A percentile compares a stretch with the other conserved stretches of the same genome.
Evolutionary conservation across 208 protist species (phyloP).

Genomic region (Leishmania martiniquensis): DNA sequence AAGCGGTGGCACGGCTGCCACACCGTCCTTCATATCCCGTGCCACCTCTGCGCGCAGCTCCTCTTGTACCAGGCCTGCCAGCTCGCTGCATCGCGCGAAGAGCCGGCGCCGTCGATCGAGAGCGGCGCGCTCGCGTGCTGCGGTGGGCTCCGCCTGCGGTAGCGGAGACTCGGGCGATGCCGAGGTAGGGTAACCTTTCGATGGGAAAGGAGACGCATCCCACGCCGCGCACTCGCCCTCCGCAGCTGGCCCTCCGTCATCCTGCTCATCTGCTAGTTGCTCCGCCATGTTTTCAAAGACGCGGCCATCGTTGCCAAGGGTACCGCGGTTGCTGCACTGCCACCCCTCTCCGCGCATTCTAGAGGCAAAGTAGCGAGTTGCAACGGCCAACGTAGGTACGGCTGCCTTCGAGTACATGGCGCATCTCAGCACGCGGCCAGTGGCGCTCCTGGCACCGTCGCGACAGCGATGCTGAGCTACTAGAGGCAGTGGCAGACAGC

Average conservation of each 20-base stretch:
- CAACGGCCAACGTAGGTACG: neutral
- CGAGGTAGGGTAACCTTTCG: neutral
- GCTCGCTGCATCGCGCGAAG: slow-evolving; percentile 10
- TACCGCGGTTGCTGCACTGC: neutral
- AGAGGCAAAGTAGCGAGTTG: slow-evolving; percentile 5
- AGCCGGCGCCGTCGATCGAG: slow-evolving; percentile 22
- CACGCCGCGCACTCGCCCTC: neutral
- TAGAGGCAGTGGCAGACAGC: neutral
- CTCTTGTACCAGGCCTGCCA: slow-evolving; percentile 27
- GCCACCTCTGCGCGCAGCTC: slow-evolving; percentile 76
- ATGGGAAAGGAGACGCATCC: neutral
- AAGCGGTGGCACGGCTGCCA: slow-evolving; percentile 71
- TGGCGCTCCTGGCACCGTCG: neutral
- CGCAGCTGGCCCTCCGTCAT: neutral
- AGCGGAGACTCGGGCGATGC: neutral
- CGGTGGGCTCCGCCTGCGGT: slow-evolving; percentile 10
- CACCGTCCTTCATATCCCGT: slow-evolving; percentile 69
- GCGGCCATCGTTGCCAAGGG: neutral
- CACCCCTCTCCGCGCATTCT: neutral
- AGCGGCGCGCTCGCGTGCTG: slow-evolving; percentile 10
- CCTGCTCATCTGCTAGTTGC: neutral
- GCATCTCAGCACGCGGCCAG: neutral
- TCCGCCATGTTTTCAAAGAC: neutral
- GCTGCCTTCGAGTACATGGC: neutral
- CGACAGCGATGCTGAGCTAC: neutral